Evolutionary conservation across 768 basidiomycete species (phyloP), one percentile per base, ranked within the genome.

Genomic region (Aureoboletus auriporus): DNA sequence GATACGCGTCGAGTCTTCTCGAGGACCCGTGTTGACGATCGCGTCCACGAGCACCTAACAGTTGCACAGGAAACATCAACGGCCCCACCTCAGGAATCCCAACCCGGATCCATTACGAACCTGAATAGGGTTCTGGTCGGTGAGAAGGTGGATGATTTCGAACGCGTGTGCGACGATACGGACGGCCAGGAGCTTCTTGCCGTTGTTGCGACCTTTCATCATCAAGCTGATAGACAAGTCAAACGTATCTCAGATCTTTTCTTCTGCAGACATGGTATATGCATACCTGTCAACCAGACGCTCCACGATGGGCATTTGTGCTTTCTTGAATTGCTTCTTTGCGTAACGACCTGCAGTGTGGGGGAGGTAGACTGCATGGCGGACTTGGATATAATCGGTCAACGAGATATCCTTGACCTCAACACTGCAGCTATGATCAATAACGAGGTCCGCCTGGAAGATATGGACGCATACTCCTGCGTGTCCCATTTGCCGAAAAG

Each of bases 151-250:
- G 76, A 98, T 94, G 71, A 99, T 94, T 77, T 99, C 96, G 70
- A 99, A 99, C 31, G 96, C 90, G 73, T 99, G 96, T 51, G 93
- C 90, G 65, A 99, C 96, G 65, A 99, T 99, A 74, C 96, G 93
- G 72, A 99, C 91, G 64, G 96, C 87, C 72, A 99, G 75, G 69
- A 98, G 85, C 76, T 98, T 98, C 80, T 98, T 97, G 68, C 96
- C 96, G 76, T 94, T 98, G 86, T 98, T 99, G 74, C 96, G 93
- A 53, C 96, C 96, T 77, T 98, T 96, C 96, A 99, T 99, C 96
- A 99, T 99, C 69, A 99, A 75, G 71, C 93, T 95, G 27, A 17
- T 29, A 10, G n/a, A 11, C 47, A 44, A 27, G 30, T 45, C 16
- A 23, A 43, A 31, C 33, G 33, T 14, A 14, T 20, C 37, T 56